These are phyloP conservation scores for Russula earlei DNA, from an alignment of 768 basidiomycete species.

Conservation along the genomic window DNA sequence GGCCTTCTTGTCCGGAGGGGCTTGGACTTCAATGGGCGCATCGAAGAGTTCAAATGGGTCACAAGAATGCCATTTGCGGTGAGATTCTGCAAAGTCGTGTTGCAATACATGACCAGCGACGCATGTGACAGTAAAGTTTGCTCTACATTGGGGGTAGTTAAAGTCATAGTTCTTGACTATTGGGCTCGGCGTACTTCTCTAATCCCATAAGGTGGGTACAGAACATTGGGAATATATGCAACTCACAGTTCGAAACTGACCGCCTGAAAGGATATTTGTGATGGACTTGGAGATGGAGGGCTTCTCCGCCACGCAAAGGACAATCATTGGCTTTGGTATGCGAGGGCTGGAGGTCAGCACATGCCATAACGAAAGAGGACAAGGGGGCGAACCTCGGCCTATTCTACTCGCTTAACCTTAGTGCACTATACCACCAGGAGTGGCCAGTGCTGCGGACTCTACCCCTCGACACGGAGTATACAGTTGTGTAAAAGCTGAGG, in stretches of 20 bases:
- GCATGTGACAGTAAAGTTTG: constrained; percentile 82
- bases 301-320: constrained; percentile 97
- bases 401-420: no score
- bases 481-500: background rate
- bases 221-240: background rate
- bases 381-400: background rate
- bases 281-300: constrained; percentile 93
- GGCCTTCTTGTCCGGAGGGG: constrained; percentile 53
- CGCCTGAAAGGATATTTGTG: constrained; percentile 84
- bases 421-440: background rate
- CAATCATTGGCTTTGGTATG: constrained; percentile 41
- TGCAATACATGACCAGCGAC: constrained; percentile 81
- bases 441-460: background rate
- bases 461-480: background rate
- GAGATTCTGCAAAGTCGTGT: constrained; percentile 66
- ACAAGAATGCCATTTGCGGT: constrained; percentile 79
- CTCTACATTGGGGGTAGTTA: constrained; percentile 70
- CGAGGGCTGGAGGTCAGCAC: background rate
- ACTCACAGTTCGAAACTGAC: constrained; percentile 67
- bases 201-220: constrained; percentile 12
- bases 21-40: constrained; percentile 54
- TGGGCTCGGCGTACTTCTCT: constrained; percentile 54
- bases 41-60: constrained; percentile 88
- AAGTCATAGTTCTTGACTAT: constrained; percentile 96
- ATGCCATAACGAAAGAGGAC: background rate